phyloP scores from a whole-genome alignment of 1,139 yeast species.

The Kodamaea arcana region DNA sequence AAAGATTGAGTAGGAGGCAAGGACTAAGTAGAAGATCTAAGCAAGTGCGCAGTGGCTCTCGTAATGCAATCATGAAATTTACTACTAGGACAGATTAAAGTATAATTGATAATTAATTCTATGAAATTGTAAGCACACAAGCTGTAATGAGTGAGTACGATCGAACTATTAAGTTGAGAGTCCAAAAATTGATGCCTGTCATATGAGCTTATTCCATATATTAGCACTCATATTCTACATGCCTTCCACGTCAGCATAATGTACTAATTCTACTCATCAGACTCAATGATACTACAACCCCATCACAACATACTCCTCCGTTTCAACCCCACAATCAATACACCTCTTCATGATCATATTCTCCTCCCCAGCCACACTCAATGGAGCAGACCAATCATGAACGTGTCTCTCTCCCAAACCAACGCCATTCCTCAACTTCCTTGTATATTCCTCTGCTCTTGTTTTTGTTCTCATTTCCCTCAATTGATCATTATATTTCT shows the following conservation, averaged over 20 bases:
- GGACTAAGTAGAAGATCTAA: no score
- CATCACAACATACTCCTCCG: conserved; percentile 52
- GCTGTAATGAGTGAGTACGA: no score
- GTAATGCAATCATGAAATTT: no score
- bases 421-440: conserved; percentile 57
- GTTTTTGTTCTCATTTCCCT: conserved; percentile 86
- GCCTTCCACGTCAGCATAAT: not conserved
- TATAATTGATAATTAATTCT: no score
- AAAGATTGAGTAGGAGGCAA: no score
- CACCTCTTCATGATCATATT: conserved; percentile 59
- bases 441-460: conserved; percentile 85
- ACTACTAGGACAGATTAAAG: no score
- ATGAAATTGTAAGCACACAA: no score
- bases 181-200: not conserved
- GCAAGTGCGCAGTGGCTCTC: no score
- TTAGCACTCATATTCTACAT: not conserved
- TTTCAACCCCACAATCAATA: conserved; percentile 77
- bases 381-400: conserved; percentile 75
- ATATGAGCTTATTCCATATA: not conserved
- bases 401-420: conserved; percentile 53
- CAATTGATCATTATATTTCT: conserved; percentile 69
- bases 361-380: conserved; percentile 30
- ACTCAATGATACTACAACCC: not conserved
- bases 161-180: not conserved
- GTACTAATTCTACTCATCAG: no score